Base-by-base conservation (phyloP, 495 filamentous ascomycete genomes). In the Penicillium coffeae region DNA sequence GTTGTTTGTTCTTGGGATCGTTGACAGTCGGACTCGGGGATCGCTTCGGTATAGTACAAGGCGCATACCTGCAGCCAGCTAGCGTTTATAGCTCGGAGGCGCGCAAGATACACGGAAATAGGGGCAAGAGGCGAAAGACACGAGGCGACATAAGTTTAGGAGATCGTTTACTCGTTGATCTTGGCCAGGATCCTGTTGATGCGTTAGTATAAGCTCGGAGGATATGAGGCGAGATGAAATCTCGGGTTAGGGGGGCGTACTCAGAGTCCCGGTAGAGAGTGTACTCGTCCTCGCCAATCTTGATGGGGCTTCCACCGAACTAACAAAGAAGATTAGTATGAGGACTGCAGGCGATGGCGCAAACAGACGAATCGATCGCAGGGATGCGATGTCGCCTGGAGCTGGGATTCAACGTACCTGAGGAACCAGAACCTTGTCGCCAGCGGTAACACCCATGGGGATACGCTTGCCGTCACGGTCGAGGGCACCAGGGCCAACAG, bases 281-380 rank as follows among this genome's bases (percentile, higher is more conserved):
- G 74, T 82, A 97, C 77, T 97, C 93, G 53, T 96, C 89, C 54
- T 97, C 91, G 52, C 92, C 92, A 58, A 97, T 89, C 82, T 96
- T 96, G 69, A 99, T 81, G 45, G 94, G 86, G 65, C 86, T 90
- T 47, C 93, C 93, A 69, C 93, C 93, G 64, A 87, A 99, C 93
- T 98, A 55, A 51, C 33, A 75, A 51, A 12, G 21, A 21, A 36
- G n/a, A 21, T 50, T 52, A 57, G 56, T 44, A 48, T 44, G 9
- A 42, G 42, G 20, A 14, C n/a, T 12, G 21, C 8, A 18, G 22
- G 19, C 1, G 22, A 33, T 33, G 27, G n/a, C n/a, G 13, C 16
- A 14, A n/a, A n/a, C n/a, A n/a, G n/a, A n/a, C n/a, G n/a, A n/a
- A n/a, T n/a, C n/a, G n/a, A n/a, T n/a, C n/a, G n/a, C n/a, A n/a